Conservation (phyloP, 345 rosid genomes). For the Triadica sebifera region DNA sequence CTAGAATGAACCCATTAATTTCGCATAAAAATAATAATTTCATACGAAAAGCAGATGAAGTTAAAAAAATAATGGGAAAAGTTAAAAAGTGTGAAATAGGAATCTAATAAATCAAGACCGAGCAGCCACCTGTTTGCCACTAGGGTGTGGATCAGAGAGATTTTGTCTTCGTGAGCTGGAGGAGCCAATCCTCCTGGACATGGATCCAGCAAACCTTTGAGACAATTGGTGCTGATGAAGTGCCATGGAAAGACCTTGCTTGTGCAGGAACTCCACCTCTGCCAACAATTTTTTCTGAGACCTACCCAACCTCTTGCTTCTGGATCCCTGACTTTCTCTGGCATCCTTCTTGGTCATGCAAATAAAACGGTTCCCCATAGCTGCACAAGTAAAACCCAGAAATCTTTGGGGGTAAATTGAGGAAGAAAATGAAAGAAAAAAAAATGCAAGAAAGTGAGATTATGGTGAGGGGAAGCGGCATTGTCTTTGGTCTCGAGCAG, state of each 20-base stretch:
- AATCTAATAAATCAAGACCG: background rate
- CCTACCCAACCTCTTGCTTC: conserved; percentile 71
- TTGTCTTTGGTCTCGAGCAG: background rate
- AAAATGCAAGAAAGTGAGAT: background rate
- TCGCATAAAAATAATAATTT: background rate
- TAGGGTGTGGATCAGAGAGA: conserved; percentile 66
- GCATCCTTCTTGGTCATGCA: conserved; percentile 72
- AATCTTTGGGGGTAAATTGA: background rate
- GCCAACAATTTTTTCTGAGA: conserved; percentile 81
- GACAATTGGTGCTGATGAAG: conserved; percentile 83
- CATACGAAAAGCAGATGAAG: background rate
- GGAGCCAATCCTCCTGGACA: conserved; percentile 85
- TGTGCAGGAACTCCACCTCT: conserved; percentile 87
- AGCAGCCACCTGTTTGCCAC: conserved; percentile 64
- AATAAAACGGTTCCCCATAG: conserved; percentile 78
- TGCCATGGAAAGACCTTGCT: conserved; percentile 93
- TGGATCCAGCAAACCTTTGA: conserved; percentile 96
- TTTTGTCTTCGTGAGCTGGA: conserved; percentile 69
- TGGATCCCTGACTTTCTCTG: conserved; percentile 51
- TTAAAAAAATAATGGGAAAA: too few species aligned
- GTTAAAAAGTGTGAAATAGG: background rate
- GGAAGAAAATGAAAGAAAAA: background rate
- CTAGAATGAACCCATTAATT: background rate
- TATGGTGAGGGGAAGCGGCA: background rate
- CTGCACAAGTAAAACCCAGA: background rate